Conservation (phyloP, 495 filamentous ascomycete genomes). For the Cudoniella acicularis region DNA sequence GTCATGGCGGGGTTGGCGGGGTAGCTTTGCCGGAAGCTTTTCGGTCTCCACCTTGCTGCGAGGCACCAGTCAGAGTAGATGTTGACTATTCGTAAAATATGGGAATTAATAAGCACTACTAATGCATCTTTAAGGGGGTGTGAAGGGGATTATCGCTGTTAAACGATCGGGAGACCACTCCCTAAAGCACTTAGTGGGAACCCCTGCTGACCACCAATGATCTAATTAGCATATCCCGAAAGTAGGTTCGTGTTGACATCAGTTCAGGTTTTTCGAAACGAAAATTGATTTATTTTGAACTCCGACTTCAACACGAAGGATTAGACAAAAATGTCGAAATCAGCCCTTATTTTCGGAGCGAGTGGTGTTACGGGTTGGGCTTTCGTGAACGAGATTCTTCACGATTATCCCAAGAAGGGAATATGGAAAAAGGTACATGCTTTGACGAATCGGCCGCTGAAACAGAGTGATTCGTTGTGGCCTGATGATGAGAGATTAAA, state of each 20-base stretch:
- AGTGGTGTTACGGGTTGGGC: constrained; percentile 5
- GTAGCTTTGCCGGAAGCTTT: not conserved
- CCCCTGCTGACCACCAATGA: too few species aligned
- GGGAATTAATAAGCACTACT: too few species aligned
- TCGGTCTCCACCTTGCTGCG: too few species aligned
- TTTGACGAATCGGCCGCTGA: constrained; percentile 33
- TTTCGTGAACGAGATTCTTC: constrained; percentile 24
- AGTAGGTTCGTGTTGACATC: too few species aligned
- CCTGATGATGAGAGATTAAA: constrained; percentile 30
- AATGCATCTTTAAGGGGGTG: too few species aligned
- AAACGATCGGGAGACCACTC: too few species aligned
- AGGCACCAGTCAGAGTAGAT: not conserved
- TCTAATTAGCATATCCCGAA: too few species aligned
- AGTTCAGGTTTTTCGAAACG: too few species aligned
- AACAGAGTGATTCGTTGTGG: constrained; percentile 30
- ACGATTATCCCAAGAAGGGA: constrained; percentile 30
- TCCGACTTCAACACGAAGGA: not conserved
- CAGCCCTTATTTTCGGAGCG: constrained; percentile 3
- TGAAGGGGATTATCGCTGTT: too few species aligned
- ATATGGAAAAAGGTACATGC: constrained; percentile 31
- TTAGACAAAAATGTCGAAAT: not conserved
- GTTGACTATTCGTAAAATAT: not conserved
- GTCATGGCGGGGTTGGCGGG: not conserved
- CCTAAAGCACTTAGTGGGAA: too few species aligned
- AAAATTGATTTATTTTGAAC: too few species aligned